A percentile compares a stretch with the other conserved stretches of the same genome.
phyloP scores from a whole-genome alignment of 2,329 filamentous ascomycete species.

The Beauveria rudraprayagi region DNA sequence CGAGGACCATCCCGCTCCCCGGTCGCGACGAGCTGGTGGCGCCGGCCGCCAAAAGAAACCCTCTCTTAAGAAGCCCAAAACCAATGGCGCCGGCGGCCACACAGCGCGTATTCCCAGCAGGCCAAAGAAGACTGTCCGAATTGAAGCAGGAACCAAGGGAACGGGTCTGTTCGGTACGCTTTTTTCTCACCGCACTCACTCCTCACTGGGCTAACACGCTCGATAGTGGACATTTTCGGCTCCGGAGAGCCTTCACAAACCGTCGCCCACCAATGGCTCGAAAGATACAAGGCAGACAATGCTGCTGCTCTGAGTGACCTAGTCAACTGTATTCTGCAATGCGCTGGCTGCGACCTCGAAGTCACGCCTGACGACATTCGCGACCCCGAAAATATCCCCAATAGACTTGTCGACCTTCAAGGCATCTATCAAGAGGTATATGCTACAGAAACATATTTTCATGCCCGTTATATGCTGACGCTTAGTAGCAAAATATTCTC shows the following conservation, averaged over 20 bases:
- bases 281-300: conserved; percentile 47
- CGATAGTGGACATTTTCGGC: conserved; percentile 53
- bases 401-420: conserved; percentile 75
- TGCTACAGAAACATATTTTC: conserved; percentile 3
- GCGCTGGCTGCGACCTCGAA: conserved; percentile 72
- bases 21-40: conserved; percentile 34
- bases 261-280: conserved; percentile 53
- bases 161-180: conserved; percentile 48
- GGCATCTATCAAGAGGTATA: conserved; percentile 73
- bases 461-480: background rate
- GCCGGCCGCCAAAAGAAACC: conserved; percentile 44
- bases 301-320: conserved; percentile 51
- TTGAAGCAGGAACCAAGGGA: conserved; percentile 42
- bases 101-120: conserved; percentile 40
- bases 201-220: conserved; percentile 15
- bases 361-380: conserved; percentile 77
- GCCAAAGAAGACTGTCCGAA: conserved; percentile 48
- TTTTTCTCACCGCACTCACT: conserved; percentile 16
- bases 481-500: conserved; percentile 58
- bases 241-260: conserved; percentile 48
- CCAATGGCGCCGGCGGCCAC: conserved; percentile 40
- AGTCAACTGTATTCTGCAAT: conserved; percentile 59
- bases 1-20: conserved; percentile 30
- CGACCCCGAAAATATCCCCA: conserved; percentile 79
- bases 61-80: conserved; percentile 55